A percentile compares a stretch with the other conserved stretches of the same genome.
Evolutionary conservation across 108 stramenopile species (phyloP).

Genomic region (Licmophora abbreviata): DNA sequence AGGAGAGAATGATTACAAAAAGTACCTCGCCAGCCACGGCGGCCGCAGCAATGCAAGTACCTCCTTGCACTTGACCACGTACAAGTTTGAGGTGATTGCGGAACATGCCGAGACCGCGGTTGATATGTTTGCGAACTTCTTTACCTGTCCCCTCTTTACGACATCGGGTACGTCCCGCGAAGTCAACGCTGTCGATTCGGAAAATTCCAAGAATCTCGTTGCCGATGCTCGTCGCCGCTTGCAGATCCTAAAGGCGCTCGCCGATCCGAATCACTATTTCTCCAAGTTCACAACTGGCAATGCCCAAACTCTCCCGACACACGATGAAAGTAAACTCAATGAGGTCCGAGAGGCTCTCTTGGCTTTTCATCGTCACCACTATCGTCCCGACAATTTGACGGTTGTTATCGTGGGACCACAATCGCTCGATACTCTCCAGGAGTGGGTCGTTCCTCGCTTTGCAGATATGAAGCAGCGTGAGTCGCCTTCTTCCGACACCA

Average conservation of each 20-base stretch:
- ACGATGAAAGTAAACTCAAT: slow-evolving; percentile 35
- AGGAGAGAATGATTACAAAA: slow-evolving; percentile 78
- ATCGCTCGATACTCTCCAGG: slow-evolving; percentile 62
- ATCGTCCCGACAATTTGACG: slow-evolving; percentile 69
- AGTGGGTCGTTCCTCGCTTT: slow-evolving; percentile 59
- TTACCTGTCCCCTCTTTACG: slow-evolving; percentile 71
- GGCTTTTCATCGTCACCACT: slow-evolving; percentile 76
- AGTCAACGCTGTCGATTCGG: slow-evolving; percentile 81
- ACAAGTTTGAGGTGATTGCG: slow-evolving; percentile 79
- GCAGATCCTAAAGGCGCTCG: slow-evolving; percentile 74
- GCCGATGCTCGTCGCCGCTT: slow-evolving; percentile 66
- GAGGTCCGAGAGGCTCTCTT: slow-evolving; percentile 58
- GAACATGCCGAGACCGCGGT: slow-evolving; percentile 61
- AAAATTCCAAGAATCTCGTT: slow-evolving; percentile 84
- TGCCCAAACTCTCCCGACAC: slow-evolving; percentile 45
- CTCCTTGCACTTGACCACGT: slow-evolving; percentile 70
- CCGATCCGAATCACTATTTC: slow-evolving; percentile 55
- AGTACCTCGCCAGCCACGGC: slow-evolving; percentile 57
- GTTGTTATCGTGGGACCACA: slow-evolving; percentile 77
- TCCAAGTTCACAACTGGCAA: slow-evolving; percentile 86
- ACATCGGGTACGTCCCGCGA: slow-evolving; percentile 64
- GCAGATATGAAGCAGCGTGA: slow-evolving; percentile 27
- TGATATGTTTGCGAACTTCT: slow-evolving; percentile 80
- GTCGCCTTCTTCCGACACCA: slow-evolving; percentile 2
- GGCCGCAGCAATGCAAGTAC: slow-evolving; percentile 85